Evolutionary conservation across 164 flowering plant species (phyloP), one percentile per base, ranked within the genome.

Genomic region (Chimonanthus salicifolius): DNA sequence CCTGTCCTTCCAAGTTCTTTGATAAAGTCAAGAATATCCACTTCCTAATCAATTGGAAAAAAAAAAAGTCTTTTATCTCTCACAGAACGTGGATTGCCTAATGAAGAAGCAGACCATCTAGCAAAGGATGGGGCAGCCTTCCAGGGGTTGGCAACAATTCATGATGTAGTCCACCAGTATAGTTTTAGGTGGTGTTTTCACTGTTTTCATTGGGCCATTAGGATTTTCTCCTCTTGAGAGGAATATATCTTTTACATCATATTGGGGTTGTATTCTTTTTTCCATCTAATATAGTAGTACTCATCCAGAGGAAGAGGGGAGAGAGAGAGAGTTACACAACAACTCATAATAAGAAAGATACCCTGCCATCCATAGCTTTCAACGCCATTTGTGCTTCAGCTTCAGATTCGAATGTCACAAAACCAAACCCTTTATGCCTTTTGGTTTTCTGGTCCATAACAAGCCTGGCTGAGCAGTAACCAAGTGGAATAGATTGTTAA

Each of bases 341-440:
- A 48, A 6, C 10, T 16, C 49, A 21, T 8, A 10, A 15, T 48
- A 21, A 49, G 20, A 71, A 44, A 4, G 62, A 76, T 85, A 91
- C 97, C 89, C 88, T 84, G 78, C 92, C 88, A 85, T 90, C 77
- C 91, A 93, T 79, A 72, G 88, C 83, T 70, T 86, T 83, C 71
- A 90, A 9, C 4, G 98, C 98, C 69, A 83, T 86, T 44, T 79
- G 85, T 20, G 97, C 98, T 5, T 87, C 91, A 68, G 2, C 49
- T 51, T 86, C 87, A 3, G 90, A 82, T 48, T 86, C 76, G 72
- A 74, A 94, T 6, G 87, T 75, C n/a, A 94, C 89, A 77, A 91
- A 94, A 11, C 94, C 98, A 80, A 85, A 90, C 20, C 98, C 98
- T 80, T 88, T 94, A 46, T 90, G 90, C 83, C 90, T 88, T 67